Evolutionary conservation across 2,329 filamentous ascomycete species (phyloP), one percentile per base, ranked within the genome.

Genomic region (Sporothrix globosa): DNA sequence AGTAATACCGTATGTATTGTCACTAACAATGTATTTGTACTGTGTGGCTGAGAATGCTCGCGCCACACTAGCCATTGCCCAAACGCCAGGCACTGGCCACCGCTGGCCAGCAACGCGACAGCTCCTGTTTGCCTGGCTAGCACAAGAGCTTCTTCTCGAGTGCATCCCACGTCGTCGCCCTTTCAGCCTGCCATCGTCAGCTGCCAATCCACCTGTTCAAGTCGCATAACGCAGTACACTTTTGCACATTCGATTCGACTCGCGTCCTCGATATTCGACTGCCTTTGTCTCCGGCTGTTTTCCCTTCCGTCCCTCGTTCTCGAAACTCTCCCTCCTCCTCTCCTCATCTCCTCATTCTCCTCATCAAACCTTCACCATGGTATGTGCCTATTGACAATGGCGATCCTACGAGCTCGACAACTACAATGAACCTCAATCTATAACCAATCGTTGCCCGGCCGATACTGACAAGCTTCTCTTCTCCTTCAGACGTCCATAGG

Each of bases 401-500:
- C 50, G 21, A 13, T 5, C 21, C 24, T 13, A 54, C 52, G 11
- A 54, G n/a, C 21, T 24, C 52, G 6, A 54, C 24, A 24, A 54
- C 52, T 14, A 30, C 10, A 24, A 24, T 24, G 14, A 53, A 11
- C n/a, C 4, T 48, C 50, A 21, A 5, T 7, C 50, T 9, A 24
- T 53, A 6, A 1, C 44, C 44, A 48, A 48, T 48, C 44, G 5
- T 9, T 6, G 34, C 6, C 6, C 34, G 10, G 19, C 17, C 1
- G 19, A 39, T 44, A 65, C 60, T 65, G 11, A 21, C 46, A n/a
- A n/a, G 48, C 2, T 17, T 5, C 44, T 6, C 44, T 48, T 30
- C 21, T 50, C 21, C 17, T 11, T 11, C 76, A 99, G 96, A 99
- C 96, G 79, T 99, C 96, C 80, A 99, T 99, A 91, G 96, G 96